phyloP scores from a whole-genome alignment of 2,329 filamentous ascomycete species.

The Aspergillus proliferans region DNA sequence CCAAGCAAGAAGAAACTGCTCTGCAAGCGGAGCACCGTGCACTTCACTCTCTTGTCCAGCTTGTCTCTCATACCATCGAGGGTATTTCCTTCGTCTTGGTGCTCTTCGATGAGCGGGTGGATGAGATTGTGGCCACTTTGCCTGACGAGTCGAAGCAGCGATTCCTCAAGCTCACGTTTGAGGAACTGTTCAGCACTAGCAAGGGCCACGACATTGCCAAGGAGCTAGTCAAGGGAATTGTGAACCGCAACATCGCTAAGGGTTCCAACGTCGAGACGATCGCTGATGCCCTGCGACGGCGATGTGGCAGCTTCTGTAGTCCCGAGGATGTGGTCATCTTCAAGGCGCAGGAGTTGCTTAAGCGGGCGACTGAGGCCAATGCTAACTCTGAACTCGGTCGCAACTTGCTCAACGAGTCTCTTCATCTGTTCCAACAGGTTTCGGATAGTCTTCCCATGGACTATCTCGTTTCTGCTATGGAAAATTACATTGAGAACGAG shows the following conservation, averaged over 20 bases:
- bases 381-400: slow-evolving; percentile 69
- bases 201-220: slow-evolving; percentile 86
- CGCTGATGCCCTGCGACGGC: slow-evolving; percentile 81
- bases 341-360: slow-evolving; percentile 92
- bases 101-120: slow-evolving; percentile 85
- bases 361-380: slow-evolving; percentile 74
- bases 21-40: slow-evolving; percentile 92
- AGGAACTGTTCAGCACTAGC: slow-evolving; percentile 73
- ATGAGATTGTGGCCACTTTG: slow-evolving; percentile 76
- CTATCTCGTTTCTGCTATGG: slow-evolving; percentile 70
- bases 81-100: slow-evolving; percentile 95
- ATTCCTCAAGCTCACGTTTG: slow-evolving; percentile 74
- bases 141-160: slow-evolving; percentile 63
- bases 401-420: slow-evolving; percentile 77
- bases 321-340: slow-evolving; percentile 96
- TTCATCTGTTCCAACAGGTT: slow-evolving; percentile 82
- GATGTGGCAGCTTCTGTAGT: slow-evolving; percentile 96
- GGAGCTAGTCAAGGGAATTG: slow-evolving; percentile 91
- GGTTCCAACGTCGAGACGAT: slow-evolving; percentile 97
- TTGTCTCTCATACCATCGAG: slow-evolving; percentile 88
- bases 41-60: slow-evolving; percentile 73
- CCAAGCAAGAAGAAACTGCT: slow-evolving; percentile 83
- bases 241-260: slow-evolving; percentile 94
- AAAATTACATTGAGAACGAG: slow-evolving; percentile 71
- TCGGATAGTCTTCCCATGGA: slow-evolving; percentile 73